Conservation (phyloP, 2,329 filamentous ascomycete species). For the Periglandula ipomoeae region DNA sequence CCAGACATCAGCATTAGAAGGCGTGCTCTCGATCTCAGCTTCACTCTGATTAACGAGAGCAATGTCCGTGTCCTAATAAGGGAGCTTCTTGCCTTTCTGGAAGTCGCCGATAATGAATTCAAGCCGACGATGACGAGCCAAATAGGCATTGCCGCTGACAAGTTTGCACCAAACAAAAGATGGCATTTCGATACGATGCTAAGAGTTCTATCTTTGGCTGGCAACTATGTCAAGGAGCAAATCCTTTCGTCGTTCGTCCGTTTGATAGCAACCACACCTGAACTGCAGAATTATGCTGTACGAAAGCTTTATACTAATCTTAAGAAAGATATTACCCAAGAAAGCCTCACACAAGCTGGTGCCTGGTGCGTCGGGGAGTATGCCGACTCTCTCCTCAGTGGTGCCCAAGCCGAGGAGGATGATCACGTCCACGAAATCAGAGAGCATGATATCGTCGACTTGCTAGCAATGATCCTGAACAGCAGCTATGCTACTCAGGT, state of each 20-base stretch:
- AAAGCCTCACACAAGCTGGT: conserved; percentile 84
- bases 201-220: conserved; percentile 82
- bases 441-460: conserved; percentile 81
- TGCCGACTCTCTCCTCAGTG: conserved; percentile 78
- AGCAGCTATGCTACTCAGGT: conserved; percentile 90
- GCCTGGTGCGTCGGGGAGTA: conserved; percentile 98
- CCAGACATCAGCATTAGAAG: conserved; percentile 96
- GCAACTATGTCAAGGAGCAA: conserved; percentile 95
- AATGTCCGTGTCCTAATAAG: conserved; percentile 91
- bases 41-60: conserved; percentile 93
- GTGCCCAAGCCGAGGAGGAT: conserved; percentile 89
- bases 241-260: conserved; percentile 95
- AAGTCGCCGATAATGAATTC: conserved; percentile 97
- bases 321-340: conserved; percentile 95
- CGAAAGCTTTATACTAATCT: conserved; percentile 88
- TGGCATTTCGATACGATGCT: conserved; percentile 99
- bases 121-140: conserved; percentile 98
- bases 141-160: conserved; percentile 92
- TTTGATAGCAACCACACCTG: conserved; percentile 86
- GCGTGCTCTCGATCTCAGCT: conserved; percentile 92
- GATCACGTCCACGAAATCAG: conserved; percentile 74
- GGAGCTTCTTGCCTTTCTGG: conserved; percentile 87
- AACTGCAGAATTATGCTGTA: conserved; percentile 91
- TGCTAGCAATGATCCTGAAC: conserved; percentile 87
- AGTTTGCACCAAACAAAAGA: conserved; percentile 91